Conservation (phyloP, 2,329 filamentous ascomycete genomes). For the Talaromyces pinophilus region DNA sequence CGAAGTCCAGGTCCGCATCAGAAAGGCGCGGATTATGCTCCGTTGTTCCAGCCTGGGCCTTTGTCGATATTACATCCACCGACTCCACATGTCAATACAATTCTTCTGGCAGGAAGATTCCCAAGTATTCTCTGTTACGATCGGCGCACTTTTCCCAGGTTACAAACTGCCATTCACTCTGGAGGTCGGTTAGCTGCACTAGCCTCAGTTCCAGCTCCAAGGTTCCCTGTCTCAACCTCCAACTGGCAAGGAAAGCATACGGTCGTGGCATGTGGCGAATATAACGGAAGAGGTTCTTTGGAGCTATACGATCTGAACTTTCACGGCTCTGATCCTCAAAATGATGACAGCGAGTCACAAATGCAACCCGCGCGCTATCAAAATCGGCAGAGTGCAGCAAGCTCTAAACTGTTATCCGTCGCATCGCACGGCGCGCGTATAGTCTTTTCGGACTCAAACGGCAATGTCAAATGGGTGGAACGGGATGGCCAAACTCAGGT, state of each 20-base stretch:
- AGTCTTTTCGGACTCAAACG: slow-evolving; percentile 80
- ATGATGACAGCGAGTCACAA: slow-evolving; percentile 33
- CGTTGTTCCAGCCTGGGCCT: slow-evolving; percentile 76
- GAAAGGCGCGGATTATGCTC: slow-evolving; percentile 59
- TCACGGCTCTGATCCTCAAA: slow-evolving; percentile 32
- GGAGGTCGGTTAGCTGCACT: slow-evolving; percentile 77
- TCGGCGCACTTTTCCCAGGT: slow-evolving; percentile 75
- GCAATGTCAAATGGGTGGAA: slow-evolving; percentile 87
- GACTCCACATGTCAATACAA: slow-evolving; percentile 66
- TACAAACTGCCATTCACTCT: slow-evolving; percentile 78
- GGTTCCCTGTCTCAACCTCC: slow-evolving; percentile 48
- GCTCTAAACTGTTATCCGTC: slow-evolving; percentile 78
- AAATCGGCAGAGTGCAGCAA: slow-evolving; percentile 81
- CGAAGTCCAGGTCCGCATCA: slow-evolving; percentile 39
- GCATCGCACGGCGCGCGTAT: slow-evolving; percentile 78
- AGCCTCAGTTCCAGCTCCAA: slow-evolving; percentile 61
- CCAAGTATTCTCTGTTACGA: slow-evolving; percentile 88
- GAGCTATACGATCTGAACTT: slow-evolving; percentile 67
- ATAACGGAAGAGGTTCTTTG: slow-evolving; percentile 85
- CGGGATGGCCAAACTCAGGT: slow-evolving; percentile 67
- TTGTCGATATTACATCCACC: slow-evolving; percentile 80
- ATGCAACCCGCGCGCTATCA: slow-evolving; percentile 52
- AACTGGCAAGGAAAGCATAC: slow-evolving; percentile 60
- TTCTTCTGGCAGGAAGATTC: slow-evolving; percentile 87
- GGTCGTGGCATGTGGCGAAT: slow-evolving; percentile 81